phyloP scores from a whole-genome alignment of 306 rosid species.

The Biancaea sappan region DNA sequence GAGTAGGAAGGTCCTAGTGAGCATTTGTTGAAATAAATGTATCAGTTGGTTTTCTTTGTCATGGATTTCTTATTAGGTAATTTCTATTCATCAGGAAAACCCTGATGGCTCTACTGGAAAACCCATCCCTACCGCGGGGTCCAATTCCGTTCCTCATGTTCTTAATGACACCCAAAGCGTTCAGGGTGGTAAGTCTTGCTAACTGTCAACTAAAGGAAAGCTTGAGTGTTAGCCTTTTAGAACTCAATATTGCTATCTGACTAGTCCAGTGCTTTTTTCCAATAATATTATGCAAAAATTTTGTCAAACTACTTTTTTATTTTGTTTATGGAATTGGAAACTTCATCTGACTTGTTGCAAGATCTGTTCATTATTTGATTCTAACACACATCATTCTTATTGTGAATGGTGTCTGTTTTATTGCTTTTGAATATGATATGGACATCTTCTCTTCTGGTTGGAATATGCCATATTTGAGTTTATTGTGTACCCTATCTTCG shows the following conservation, averaged over 20 bases:
- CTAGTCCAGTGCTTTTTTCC: background rate
- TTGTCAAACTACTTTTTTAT: background rate
- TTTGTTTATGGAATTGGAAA: slow-evolving; percentile 14
- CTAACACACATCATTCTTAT: slow-evolving; percentile 1
- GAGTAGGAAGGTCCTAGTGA: background rate
- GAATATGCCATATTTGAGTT: background rate
- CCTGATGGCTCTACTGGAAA: slow-evolving; percentile 37
- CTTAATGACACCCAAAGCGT: slow-evolving; percentile 40
- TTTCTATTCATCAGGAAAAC: slow-evolving; percentile 50
- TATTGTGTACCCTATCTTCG: slow-evolving; percentile 11
- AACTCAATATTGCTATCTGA: slow-evolving; percentile 9
- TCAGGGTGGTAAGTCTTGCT: slow-evolving; percentile 67
- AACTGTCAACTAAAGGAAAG: background rate
- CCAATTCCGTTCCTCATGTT: slow-evolving; percentile 38
- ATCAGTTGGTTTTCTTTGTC: background rate
- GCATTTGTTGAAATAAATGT: slow-evolving; percentile 2
- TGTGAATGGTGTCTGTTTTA: background rate
- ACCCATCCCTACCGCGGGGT: slow-evolving; percentile 37
- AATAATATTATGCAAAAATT: background rate
- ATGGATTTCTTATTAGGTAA: slow-evolving; percentile 23
- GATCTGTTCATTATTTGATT: background rate
- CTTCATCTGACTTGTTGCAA: slow-evolving; percentile 10
- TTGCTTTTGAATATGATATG: background rate
- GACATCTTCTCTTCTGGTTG: slow-evolving; percentile 3
- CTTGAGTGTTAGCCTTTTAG: background rate